These are phyloP conservation scores for Babesia sp. DNA, from an alignment of 169 alveolate species.

Conservation along the genomic window DNA sequence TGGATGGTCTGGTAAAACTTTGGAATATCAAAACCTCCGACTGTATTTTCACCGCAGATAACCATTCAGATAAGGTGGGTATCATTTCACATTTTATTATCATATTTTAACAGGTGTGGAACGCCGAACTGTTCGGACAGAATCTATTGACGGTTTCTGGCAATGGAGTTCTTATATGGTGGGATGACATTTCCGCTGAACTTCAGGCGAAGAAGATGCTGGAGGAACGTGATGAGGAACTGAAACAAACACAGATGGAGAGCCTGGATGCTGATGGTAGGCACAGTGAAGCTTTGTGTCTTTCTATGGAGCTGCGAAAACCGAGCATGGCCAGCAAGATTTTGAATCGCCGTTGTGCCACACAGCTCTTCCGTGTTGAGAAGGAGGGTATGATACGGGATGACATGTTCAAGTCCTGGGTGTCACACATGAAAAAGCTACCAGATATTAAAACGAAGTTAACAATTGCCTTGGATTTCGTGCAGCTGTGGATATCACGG, in stretches of 20 bases:
- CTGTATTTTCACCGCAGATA: constrained; percentile 55
- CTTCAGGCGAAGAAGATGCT: constrained; percentile 18
- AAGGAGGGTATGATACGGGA: background rate
- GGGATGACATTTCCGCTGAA: constrained; percentile 55
- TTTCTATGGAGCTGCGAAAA: constrained; percentile 55
- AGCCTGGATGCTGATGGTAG: constrained; percentile 37
- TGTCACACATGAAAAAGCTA: constrained; percentile 1
- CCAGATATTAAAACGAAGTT: constrained; percentile 16
- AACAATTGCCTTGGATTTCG: constrained; percentile 46
- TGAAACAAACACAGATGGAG: constrained; percentile 51
- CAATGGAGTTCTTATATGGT: constrained; percentile 41
- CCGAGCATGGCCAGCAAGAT: constrained; percentile 54
- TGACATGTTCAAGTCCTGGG: constrained; percentile 36
- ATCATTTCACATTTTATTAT: background rate
- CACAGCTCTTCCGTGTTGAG: constrained; percentile 24
- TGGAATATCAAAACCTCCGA: constrained; percentile 68
- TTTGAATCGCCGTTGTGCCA: constrained; percentile 5
- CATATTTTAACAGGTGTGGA: constrained; percentile 47
- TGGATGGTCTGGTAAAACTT: constrained; percentile 63
- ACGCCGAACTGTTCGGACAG: constrained; percentile 23
- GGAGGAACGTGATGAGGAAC: constrained; percentile 57
- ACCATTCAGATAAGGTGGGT: constrained; percentile 49
- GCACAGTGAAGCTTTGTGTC: constrained; percentile 49
- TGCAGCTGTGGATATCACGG: constrained; percentile 59
- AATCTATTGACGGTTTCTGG: constrained; percentile 37